Evolutionary conservation across 2,329 filamentous ascomycete genomes (phyloP).

Genomic region (Trichoderma harzianum): DNA sequence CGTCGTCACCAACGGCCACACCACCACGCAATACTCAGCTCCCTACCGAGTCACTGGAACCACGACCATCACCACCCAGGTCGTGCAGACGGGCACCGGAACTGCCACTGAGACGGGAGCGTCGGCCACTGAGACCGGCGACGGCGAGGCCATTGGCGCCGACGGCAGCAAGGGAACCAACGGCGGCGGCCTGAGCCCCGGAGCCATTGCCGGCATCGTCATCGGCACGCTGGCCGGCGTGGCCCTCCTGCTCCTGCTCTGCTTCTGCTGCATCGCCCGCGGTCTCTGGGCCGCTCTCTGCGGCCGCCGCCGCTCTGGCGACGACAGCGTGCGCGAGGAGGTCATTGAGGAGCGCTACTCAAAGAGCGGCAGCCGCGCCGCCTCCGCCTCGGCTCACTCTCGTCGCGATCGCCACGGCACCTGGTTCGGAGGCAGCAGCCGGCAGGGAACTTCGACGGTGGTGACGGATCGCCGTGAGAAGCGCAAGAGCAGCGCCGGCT

Average conservation of each 20-base stretch:
- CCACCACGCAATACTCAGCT: slow-evolving; percentile 54
- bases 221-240: slow-evolving; percentile 69
- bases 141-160: slow-evolving; percentile 39
- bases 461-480: slow-evolving; percentile 45
- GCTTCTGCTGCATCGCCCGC: slow-evolving; percentile 69
- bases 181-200: slow-evolving; percentile 56
- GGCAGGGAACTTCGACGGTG: slow-evolving; percentile 40
- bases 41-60: slow-evolving; percentile 53
- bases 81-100: slow-evolving; percentile 9
- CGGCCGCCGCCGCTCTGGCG: slow-evolving; percentile 50
- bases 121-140: slow-evolving; percentile 44
- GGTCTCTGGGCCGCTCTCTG: slow-evolving; percentile 63
- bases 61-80: slow-evolving; percentile 50
- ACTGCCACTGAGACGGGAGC: slow-evolving; percentile 34
- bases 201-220: slow-evolving; percentile 78
- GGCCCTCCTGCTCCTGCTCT: slow-evolving; percentile 63
- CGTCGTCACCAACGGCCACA: slow-evolving; percentile 44
- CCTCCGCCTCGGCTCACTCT: slow-evolving; percentile 42
- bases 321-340: slow-evolving; percentile 44
- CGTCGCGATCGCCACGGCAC: slow-evolving; percentile 53
- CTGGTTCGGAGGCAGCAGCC: slow-evolving; percentile 54
- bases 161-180: slow-evolving; percentile 38
- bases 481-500: slow-evolving; percentile 48
- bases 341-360: slow-evolving; percentile 62
- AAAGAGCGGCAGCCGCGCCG: slow-evolving; percentile 38